These are phyloP conservation scores for Oryza australiensis DNA, from an alignment of 176 grass and related monocot genomes.

Conservation along the genomic window DNA sequence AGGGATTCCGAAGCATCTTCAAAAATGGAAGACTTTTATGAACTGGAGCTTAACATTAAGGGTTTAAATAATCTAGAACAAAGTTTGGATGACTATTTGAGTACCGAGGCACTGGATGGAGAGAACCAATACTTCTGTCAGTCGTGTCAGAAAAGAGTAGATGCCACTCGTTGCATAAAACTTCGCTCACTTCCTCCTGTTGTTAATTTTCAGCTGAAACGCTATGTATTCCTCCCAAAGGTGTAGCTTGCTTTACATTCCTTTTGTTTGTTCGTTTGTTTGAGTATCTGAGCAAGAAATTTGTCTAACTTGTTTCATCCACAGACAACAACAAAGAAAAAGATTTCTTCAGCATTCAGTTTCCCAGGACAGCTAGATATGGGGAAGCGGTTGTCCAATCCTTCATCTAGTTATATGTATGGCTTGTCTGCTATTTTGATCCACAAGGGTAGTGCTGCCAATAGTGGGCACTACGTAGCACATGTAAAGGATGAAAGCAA, in stretches of 20 bases:
- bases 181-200: constrained; percentile 79
- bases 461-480: constrained; percentile 96
- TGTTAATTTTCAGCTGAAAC: constrained; percentile 94
- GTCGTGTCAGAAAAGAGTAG: constrained; percentile 82
- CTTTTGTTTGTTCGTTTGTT: not conserved
- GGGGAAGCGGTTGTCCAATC: constrained; percentile 63
- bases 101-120: constrained; percentile 76
- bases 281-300: constrained; percentile 17
- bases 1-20: constrained; percentile 92
- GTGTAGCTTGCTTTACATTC: constrained; percentile 36
- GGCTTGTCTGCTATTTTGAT: constrained; percentile 88
- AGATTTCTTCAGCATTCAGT: constrained; percentile 94
- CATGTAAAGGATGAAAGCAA: constrained; percentile 96
- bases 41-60: constrained; percentile 98
- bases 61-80: constrained; percentile 87
- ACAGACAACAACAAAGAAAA: constrained; percentile 97
- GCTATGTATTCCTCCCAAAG: constrained; percentile 95
- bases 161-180: constrained; percentile 92
- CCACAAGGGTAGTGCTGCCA: constrained; percentile 93
- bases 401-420: constrained; percentile 65
- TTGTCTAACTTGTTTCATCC: constrained; percentile 27
- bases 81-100: constrained; percentile 94
- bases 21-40: constrained; percentile 98
- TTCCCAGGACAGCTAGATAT: constrained; percentile 77
- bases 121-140: constrained; percentile 95